Evolutionary conservation across 2,329 filamentous ascomycete species (phyloP), one percentile per base, ranked within the genome.

Genomic region (Cadophora sp.): DNA sequence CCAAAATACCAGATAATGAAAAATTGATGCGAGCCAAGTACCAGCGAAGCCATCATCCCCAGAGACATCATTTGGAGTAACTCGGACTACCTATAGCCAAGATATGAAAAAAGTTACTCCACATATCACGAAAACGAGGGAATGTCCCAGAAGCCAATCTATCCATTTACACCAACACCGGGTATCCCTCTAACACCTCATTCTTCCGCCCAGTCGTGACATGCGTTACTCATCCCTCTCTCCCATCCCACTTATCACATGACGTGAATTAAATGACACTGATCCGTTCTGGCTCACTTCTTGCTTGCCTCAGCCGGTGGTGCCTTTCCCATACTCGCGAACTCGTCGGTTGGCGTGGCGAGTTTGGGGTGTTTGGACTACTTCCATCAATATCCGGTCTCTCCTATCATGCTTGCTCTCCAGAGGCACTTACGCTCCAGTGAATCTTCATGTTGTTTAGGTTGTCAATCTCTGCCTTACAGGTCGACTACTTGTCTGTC

Each of bases 341-440:
- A 62, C 20, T 51, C 59, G 14, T 62, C 59, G 1, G 59, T 51
- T 4, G 59, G 59, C 3, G 59, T 51, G n/a, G 27, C 5, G 18
- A 62, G 59, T 30, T 62, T 62, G 39, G 59, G 59, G 48, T 62
- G 59, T 62, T 62, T 62, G 5, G 59, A 62, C 59, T 62, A 7
- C 3, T 11, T 48, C 20, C 4, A 9, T 50, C n/a, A 50, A 24
- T 43, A 13, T 50, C 16, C 11, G 9, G 43, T 43, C 14, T 50
- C 16, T 7, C 2, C 3, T 36, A 41, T 4, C 4, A 7, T 20
- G n/a, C 6, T 18, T 30, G 41, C 18, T 47, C 2, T 5, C 47
- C 11, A 11, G n/a, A 20, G 22, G n/a, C n/a, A 53, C 59, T 16
- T 43, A 62, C 59, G 30, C 27, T 62, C 59, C 59, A 62, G 59